Conservation (phyloP, 2,329 filamentous ascomycete genomes). For the Colletotrichum orchidophilum region DNA sequence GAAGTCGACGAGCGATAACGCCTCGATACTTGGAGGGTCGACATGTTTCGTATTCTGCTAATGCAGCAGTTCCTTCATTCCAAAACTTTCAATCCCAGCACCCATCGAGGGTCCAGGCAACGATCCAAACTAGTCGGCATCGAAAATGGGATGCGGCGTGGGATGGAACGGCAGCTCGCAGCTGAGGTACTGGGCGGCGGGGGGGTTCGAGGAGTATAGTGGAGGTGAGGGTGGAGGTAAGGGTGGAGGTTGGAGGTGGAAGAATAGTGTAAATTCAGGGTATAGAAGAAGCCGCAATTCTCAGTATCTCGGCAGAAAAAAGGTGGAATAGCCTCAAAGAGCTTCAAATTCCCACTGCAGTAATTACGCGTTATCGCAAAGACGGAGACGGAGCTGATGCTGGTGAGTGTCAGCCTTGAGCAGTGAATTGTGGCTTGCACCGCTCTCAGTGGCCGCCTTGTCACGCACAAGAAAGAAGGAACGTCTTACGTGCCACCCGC, state of each 20-base stretch:
- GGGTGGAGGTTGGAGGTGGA: not conserved
- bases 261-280: not conserved
- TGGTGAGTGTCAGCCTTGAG: constrained; percentile 31
- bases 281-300: constrained; percentile 30
- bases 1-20: constrained; percentile 73
- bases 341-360: not conserved
- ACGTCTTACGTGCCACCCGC: not conserved
- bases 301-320: constrained; percentile 39
- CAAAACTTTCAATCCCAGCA: constrained; percentile 38
- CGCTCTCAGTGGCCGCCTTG: constrained; percentile 17
- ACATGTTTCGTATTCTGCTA: constrained; percentile 49
- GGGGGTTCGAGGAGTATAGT: not conserved
- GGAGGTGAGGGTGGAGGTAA: not conserved
- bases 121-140: constrained; percentile 31
- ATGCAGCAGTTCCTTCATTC: constrained; percentile 31
- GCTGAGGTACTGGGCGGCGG: not conserved
- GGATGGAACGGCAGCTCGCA: constrained; percentile 14
- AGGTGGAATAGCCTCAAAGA: not conserved
- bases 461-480: not conserved
- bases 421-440: constrained; percentile 28
- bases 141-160: constrained; percentile 24
- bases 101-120: constrained; percentile 46
- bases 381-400: constrained; percentile 12
- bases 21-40: constrained; percentile 54
- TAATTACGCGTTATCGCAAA: constrained; percentile 8